phyloP scores from a whole-genome alignment of 331 rosid genomes.

The Malus hybrid region DNA sequence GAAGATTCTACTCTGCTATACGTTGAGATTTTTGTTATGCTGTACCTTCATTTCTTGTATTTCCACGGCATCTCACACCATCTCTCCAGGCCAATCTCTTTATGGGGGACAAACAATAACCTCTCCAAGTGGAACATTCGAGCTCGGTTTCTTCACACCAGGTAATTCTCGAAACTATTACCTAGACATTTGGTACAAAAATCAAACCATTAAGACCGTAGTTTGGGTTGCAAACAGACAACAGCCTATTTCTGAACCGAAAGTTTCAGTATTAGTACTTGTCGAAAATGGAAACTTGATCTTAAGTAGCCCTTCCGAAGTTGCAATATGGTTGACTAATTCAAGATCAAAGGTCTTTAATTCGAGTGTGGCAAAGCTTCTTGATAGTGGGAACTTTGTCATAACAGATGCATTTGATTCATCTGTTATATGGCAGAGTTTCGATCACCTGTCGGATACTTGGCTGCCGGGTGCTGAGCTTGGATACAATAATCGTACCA shows the following conservation, averaged over 20 bases:
- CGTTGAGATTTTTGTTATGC: neutral
- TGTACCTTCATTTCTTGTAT: neutral
- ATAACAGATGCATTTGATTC: constrained; percentile 1
- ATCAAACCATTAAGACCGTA: neutral
- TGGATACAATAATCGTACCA: constrained; percentile 7
- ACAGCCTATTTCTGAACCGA: constrained; percentile 20
- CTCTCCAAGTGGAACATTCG: constrained; percentile 8
- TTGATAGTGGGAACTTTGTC: constrained; percentile 21
- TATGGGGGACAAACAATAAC: constrained; percentile 7
- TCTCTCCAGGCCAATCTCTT: constrained; percentile 5
- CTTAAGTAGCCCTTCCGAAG: neutral
- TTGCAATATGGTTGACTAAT: constrained; percentile 13
- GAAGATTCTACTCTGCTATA: too few species aligned
- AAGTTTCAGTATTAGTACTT: constrained; percentile 5
- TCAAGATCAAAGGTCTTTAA: neutral
- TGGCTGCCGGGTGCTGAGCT: too few species aligned
- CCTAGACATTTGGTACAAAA: constrained; percentile 31
- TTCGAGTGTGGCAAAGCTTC: constrained; percentile 5
- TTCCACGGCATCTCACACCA: neutral
- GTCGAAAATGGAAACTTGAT: neutral
- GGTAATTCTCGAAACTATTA: constrained; percentile 12
- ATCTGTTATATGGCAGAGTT: constrained; percentile 19
- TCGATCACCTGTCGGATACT: too few species aligned
- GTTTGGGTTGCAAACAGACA: constrained; percentile 35
- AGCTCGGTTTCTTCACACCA: constrained; percentile 25